Conservation (phyloP, 805 yeast species). For the Citeromyces nyonsensis region DNA sequence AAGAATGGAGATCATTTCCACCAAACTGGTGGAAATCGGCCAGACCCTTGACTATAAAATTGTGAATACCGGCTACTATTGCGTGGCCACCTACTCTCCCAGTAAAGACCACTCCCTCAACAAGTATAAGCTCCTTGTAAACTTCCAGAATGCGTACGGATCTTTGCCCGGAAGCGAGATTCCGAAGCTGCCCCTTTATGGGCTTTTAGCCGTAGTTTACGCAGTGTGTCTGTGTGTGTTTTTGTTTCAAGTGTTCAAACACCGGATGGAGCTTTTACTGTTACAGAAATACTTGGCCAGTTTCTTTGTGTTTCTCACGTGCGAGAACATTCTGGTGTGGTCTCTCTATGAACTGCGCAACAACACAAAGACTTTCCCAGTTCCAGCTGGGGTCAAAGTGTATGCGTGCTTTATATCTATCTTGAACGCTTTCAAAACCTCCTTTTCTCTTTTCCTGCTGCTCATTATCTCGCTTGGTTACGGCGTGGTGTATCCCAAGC, state of each 20-base stretch:
- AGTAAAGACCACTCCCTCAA: conserved; percentile 7
- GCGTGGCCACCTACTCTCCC: conserved; percentile 59
- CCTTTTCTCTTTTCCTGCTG: conserved; percentile 79
- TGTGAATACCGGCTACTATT: conserved; percentile 76
- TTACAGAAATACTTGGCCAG: conserved; percentile 84
- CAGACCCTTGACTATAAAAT: conserved; percentile 49
- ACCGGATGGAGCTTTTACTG: conserved; percentile 76
- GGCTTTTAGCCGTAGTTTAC: conserved; percentile 70
- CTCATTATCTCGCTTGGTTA: conserved; percentile 83
- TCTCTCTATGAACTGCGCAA: conserved; percentile 80
- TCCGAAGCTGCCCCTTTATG: conserved; percentile 83
- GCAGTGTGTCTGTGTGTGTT: conserved; percentile 72
- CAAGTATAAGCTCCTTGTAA: conserved; percentile 49
- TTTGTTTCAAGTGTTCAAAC: conserved; percentile 73
- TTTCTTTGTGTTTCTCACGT: conserved; percentile 66
- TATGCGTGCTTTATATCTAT: conserved; percentile 69
- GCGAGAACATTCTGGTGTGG: conserved; percentile 82
- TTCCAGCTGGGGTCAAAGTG: conserved; percentile 34
- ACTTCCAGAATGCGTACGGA: conserved; percentile 88
- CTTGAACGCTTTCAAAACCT: conserved; percentile 65
- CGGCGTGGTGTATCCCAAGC: conserved; percentile 82
- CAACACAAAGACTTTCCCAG: conserved; percentile 20
- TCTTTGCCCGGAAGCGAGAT: conserved; percentile 79
- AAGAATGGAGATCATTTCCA: conserved; percentile 40
- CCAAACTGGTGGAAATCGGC: conserved; percentile 40